Conservation (phyloP, 2,329 filamentous ascomycete species). For the Ceratocystis destructans region DNA sequence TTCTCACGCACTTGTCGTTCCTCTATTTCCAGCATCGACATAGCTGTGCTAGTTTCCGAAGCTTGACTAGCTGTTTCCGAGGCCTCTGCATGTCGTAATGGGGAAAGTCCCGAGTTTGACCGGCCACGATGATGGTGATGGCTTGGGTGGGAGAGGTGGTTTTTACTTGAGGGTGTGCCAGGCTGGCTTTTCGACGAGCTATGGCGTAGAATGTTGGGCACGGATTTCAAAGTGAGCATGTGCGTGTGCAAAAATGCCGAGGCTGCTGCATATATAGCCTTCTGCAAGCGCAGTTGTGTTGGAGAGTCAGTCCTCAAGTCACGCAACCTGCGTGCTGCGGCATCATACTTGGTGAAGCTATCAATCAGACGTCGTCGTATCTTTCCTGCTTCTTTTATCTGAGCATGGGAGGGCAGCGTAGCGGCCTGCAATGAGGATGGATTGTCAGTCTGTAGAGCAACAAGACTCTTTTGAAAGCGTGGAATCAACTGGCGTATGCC, state of each 20-base stretch:
- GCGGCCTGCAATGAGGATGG: neutral
- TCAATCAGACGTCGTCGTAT: slow-evolving; percentile 82
- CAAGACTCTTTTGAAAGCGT: slow-evolving; percentile 65
- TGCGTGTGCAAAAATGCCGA: slow-evolving; percentile 75
- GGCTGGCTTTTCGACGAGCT: neutral
- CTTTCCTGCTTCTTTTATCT: slow-evolving; percentile 75
- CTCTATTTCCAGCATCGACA: slow-evolving; percentile 52
- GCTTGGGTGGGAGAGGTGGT: slow-evolving; percentile 3
- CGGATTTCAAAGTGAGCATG: slow-evolving; percentile 72
- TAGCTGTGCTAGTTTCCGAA: slow-evolving; percentile 36
- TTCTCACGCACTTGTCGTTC: slow-evolving; percentile 70
- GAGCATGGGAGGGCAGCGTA: slow-evolving; percentile 36
- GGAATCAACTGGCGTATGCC: slow-evolving; percentile 73
- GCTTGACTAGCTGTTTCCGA: slow-evolving; percentile 38
- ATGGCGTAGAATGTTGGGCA: slow-evolving; percentile 50
- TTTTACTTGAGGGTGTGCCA: neutral
- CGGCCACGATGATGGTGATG: slow-evolving; percentile 3
- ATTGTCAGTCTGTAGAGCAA: slow-evolving; percentile 37
- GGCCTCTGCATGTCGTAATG: slow-evolving; percentile 31
- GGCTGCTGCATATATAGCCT: slow-evolving; percentile 68
- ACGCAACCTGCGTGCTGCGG: slow-evolving; percentile 65
- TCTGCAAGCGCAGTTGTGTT: slow-evolving; percentile 62
- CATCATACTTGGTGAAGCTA: slow-evolving; percentile 76
- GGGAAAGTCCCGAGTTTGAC: slow-evolving; percentile 24
- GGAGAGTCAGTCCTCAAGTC: slow-evolving; percentile 61